Base-by-base conservation (phyloP, 495 filamentous ascomycete genomes). In the Rusavskia elegans region DNA sequence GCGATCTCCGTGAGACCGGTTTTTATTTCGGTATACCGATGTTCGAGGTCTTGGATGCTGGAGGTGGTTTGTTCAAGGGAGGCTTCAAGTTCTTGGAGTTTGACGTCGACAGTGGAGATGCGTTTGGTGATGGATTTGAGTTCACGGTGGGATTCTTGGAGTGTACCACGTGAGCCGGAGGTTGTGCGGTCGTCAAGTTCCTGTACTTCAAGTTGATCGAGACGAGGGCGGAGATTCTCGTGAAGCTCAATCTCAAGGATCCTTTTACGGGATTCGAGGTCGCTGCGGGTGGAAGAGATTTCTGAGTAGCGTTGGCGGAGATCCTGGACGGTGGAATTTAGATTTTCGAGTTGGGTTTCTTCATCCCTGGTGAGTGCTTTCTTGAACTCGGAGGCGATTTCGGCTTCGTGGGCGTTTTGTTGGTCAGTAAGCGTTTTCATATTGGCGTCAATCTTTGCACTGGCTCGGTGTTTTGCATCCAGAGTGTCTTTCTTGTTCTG, bases 351-450 rank as follows among this genome's bases (percentile, higher is more conserved):
- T 57, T 77, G 79, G 32, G 74, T 73, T 64, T 97, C 93, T 68
- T 99, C 92, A 23, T 81, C 79, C 10, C 74, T 73, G 17, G 83
- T 85, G 23, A 99, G 73, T 17, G 85, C 79, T 62, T 96, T 97
- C 68, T 93, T 94, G 72, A 96, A 97, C 16, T 89, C 81, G 4
- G 88, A 85, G 1, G 73, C 73, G 48, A 95, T 64, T 63, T 99
- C 92, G 11, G 78, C 73, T 60, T 89, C 77, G 58, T 88, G 83
- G 0, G 82, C 79, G 32, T 63, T 71, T 51, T 89, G 74, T 55
- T 85, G 83, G 45, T 87, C 83, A 45, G 78, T 79, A 40, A 90
- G 67, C 48, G 83, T 78, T 53, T 83, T 85, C 57, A 95, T 69
- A 53, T 83, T 81, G 39, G 75, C 74, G 48, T 92, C 82, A 9